Conservation (phyloP, 1,139 yeast species). For the Tardiomyces depauwii region DNA sequence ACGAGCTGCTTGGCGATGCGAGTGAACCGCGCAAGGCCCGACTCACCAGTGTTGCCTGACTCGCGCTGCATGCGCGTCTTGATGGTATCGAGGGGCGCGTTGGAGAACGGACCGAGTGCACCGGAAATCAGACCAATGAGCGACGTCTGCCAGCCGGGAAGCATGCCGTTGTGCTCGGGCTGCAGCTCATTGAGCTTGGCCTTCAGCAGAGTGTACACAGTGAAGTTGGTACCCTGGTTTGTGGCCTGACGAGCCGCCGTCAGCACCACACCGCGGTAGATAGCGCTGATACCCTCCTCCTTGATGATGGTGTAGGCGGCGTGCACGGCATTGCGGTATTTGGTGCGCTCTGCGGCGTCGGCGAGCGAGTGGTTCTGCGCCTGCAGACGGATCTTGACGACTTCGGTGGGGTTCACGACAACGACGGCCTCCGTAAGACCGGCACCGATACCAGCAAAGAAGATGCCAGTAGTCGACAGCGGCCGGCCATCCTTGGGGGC, state of each 20-base stretch:
- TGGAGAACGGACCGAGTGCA: conserved; percentile 95
- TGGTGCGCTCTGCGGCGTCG: conserved; percentile 70
- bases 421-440: conserved; percentile 93
- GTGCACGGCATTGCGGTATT: conserved; percentile 89
- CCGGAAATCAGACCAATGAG: conserved; percentile 86
- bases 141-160: conserved; percentile 94
- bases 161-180: conserved; percentile 48
- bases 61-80: conserved; percentile 95
- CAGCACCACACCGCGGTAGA: conserved; percentile 89
- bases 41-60: conserved; percentile 54
- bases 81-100: conserved; percentile 95
- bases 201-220: conserved; percentile 82
- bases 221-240: conserved; percentile 97
- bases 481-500: conserved; percentile 53
- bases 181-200: conserved; percentile 48
- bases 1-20: conserved; percentile 74
- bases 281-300: conserved; percentile 84
- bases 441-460: conserved; percentile 93
- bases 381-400: conserved; percentile 89
- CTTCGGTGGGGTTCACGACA: conserved; percentile 96
- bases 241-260: conserved; percentile 98
- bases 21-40: conserved; percentile 63
- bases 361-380: conserved; percentile 89
- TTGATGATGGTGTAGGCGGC: conserved; percentile 73
- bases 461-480: conserved; percentile 54